Base-by-base conservation (phyloP, 257 asterid genomes). In the Nicotiana sylvestris region DNA sequence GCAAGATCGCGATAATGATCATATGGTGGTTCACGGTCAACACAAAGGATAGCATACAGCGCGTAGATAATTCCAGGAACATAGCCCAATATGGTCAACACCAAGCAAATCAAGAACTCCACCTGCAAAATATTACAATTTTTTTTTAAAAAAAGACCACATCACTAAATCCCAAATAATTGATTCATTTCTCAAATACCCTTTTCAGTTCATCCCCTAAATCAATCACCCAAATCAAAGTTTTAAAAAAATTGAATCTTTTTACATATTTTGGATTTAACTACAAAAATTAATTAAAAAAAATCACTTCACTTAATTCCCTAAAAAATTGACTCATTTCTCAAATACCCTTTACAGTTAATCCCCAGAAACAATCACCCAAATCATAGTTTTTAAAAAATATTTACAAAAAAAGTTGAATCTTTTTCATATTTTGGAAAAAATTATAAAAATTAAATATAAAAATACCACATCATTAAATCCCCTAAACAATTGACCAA, bases 11-110 rank as follows among this genome's bases (percentile, higher is more conserved):
- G 43, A 35, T 76, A 76, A 49, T 76, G 80, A 76, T 76, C 43
- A 35, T 15, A 51, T 2, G 18, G 64, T 76, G 80, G 80, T 76
- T 76, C 80, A 51, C 1, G 35, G 30, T 51, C 46, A 76, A 76
- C 35, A 51, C 80, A 76, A 1, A 76, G 80, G 64, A 91, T 92
- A 11, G 92, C 92, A 53, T 91, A 92, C 11, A 89, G 81, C 0
- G 93, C 95, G 69, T 92, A 92, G 29, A 92, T 70, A 16, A 91
- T 90, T 60, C 95, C 95, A 49, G 94, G 95, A 58, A 92, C 65
- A 32, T 92, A 91, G 17, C 95, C 97, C 66, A 92, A 81, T 8
- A 92, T 86, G 25, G 95, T 91, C 81, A 91, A 51, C 17, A 76
- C 29, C 64, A 76, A 76, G 64, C 80, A 86, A 56, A 91, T 89